Percentiles rank a stretch among this genome's conserved stretches.
Conservation (phyloP, 1,284 basidiomycete species). For the Golubevia pallescens region DNA sequence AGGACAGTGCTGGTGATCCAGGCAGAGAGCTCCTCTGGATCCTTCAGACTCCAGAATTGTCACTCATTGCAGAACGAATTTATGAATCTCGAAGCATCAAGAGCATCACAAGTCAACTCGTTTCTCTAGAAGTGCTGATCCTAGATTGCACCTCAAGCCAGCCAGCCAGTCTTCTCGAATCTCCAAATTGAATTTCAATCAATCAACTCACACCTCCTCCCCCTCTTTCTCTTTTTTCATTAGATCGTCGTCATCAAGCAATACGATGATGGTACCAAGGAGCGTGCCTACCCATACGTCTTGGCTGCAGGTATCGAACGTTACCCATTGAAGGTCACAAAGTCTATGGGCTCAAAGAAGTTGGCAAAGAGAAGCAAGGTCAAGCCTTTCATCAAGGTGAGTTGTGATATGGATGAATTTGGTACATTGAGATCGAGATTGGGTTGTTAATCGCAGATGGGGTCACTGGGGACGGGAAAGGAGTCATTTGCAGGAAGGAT, state of each 20-base stretch:
- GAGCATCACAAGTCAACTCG: too few species aligned
- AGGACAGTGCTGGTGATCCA: too few species aligned
- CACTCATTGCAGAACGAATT: too few species aligned
- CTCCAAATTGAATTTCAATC: background rate
- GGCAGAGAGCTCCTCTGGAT: too few species aligned
- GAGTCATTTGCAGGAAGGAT: too few species aligned
- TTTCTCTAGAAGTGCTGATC: too few species aligned
- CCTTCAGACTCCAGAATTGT: too few species aligned
- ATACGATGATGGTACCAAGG: slow-evolving; percentile 63
- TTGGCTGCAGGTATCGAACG: slow-evolving; percentile 63
- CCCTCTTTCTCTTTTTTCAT: background rate
- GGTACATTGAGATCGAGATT: background rate
- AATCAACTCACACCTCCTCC: background rate
- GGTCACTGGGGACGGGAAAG: too few species aligned
- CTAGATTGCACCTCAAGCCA: too few species aligned
- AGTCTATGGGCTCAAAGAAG: slow-evolving; percentile 64
- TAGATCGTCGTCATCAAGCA: slow-evolving; percentile 65
- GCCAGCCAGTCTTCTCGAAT: background rate
- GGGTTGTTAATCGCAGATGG: too few species aligned
- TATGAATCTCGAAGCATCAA: too few species aligned
- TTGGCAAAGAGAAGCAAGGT: slow-evolving; percentile 63
- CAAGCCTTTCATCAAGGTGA: slow-evolving; percentile 63
- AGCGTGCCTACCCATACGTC: slow-evolving; percentile 59
- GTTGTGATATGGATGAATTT: slow-evolving; percentile 2
- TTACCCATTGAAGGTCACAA: slow-evolving; percentile 63